Conservation (phyloP, 768 basidiomycete genomes). For the Termitomyces titanicus region DNA sequence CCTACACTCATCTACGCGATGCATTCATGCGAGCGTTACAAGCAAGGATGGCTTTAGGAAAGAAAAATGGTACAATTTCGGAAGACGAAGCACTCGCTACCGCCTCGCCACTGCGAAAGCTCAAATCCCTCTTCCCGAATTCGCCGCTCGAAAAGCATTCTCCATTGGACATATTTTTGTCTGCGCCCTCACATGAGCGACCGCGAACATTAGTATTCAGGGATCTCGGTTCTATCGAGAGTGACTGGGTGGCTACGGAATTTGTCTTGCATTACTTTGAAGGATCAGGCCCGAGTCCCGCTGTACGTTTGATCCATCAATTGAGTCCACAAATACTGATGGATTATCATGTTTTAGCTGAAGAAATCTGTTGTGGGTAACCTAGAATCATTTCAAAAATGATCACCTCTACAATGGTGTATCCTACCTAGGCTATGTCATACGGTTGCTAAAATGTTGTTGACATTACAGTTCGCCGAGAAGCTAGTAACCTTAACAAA, state of each 20-base stretch:
- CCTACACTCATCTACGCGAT: conserved; percentile 77
- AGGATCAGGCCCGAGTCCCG: conserved; percentile 63
- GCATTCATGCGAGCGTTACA: conserved; percentile 77
- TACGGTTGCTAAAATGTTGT: neutral
- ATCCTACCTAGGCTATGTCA: neutral
- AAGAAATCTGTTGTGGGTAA: conserved; percentile 46
- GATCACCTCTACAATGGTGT: neutral
- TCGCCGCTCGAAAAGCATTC: conserved; percentile 62
- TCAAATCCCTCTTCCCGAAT: conserved; percentile 76
- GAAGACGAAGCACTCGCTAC: conserved; percentile 55
- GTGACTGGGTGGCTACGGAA: conserved; percentile 71
- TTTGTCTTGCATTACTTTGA: conserved; percentile 76
- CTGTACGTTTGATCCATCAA: conserved; percentile 41
- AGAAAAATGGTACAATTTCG: conserved; percentile 49
- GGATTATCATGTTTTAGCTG: conserved; percentile 31
- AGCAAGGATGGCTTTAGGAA: conserved; percentile 49
- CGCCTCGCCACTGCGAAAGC: conserved; percentile 62
- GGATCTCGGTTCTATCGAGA: conserved; percentile 70
- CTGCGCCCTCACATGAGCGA: conserved; percentile 48
- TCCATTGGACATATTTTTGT: conserved; percentile 66
- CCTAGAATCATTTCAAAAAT: conserved; percentile 30
- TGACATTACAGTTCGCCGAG: neutral
- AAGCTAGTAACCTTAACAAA: neutral
- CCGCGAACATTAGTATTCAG: conserved; percentile 60
- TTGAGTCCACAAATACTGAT: neutral